Evolutionary conservation across 495 filamentous ascomycete genomes (phyloP), one percentile per base, ranked within the genome.

Genomic region (Bacidia gigantensis): DNA sequence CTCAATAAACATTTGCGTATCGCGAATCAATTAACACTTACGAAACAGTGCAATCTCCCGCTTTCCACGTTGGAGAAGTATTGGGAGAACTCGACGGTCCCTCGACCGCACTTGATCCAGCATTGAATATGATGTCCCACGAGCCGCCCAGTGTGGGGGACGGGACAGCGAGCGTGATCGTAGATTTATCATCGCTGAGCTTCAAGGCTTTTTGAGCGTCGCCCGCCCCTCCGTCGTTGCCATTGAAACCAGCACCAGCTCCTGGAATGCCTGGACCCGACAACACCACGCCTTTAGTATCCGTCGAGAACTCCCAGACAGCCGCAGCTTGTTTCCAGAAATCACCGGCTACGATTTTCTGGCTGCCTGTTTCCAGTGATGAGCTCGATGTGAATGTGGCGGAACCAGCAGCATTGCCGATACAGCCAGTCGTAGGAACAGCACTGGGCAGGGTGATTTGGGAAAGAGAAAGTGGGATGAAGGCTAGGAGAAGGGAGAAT

Each of bases 211-310:
- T 39, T 20, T 39, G 20, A 40, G 32, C 32, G 22, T 40, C 50
- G 10, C 20, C 21, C 32, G 41, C 26, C 0, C 43, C 42, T 26
- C 26, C 32, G 22, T 53, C 50, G 17, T 18, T 25, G 11, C 23
- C 35, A 24, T 26, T 35, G 22, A 26, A 52, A 9, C 40, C 35
- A 18, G 43, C 50, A 29, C 50, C 44, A 24, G 24, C 14, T 26
- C 42, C 55, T 11, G 55, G 50, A 11, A 53, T 49, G n/a, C 43
- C 55, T 1, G 18, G 2, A 0, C 2, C 9, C 0, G 21, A 22
- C 26, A 56, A 56, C 18, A 24, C 20, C n/a, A 53, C n/a, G n/a
- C 55, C 55, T n/a, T 45, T 29, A 17, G 50, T 56, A n/a, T 52
- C 55, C 2, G 50, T 46, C 3, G 43, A 40, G 22, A 56, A 49